phyloP scores from a whole-genome alignment of 1,284 basidiomycete genomes.

The Crocinoboletus sp. region DNA sequence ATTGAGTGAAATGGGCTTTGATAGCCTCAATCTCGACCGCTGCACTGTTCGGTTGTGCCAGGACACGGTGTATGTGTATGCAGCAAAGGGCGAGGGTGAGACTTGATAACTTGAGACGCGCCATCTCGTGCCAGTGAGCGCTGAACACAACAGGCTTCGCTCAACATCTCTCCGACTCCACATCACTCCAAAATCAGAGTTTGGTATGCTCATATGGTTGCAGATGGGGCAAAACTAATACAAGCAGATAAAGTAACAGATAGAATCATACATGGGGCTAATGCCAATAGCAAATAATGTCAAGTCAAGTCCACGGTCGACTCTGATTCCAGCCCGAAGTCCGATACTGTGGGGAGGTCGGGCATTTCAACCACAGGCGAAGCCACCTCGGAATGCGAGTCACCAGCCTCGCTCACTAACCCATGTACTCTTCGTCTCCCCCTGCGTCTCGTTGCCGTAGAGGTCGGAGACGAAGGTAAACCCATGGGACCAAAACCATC shows the following conservation, averaged over 20 bases:
- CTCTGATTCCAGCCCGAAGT: constrained; percentile 27
- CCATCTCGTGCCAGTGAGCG: constrained; percentile 17
- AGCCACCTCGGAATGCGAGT: constrained; percentile 28
- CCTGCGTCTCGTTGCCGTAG: constrained; percentile 25
- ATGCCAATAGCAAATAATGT: constrained; percentile 24
- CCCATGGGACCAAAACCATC: constrained; percentile 42
- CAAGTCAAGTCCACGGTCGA: constrained; percentile 22
- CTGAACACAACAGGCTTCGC: not conserved
- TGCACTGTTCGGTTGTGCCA: constrained; percentile 39
- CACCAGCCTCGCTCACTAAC: constrained; percentile 26
- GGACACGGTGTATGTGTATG: constrained; percentile 34
- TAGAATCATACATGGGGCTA: constrained; percentile 23
- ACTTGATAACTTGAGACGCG: constrained; percentile 23
- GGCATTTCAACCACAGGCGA: constrained; percentile 37
- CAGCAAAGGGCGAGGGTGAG: constrained; percentile 35
- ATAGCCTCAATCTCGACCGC: constrained; percentile 47
- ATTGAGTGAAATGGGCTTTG: constrained; percentile 55
- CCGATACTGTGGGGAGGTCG: constrained; percentile 34
- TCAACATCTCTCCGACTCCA: not conserved
- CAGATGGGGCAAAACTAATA: constrained; percentile 24
- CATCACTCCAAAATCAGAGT: constrained; percentile 18
- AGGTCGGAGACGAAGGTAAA: constrained; percentile 33
- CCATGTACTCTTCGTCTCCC: constrained; percentile 25
- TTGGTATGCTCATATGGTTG: constrained; percentile 16
- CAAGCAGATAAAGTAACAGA: constrained; percentile 33